Evolutionary conservation across 495 filamentous ascomycete genomes (phyloP), one percentile per base, ranked within the genome.

Genomic region (Penicillium taxi): DNA sequence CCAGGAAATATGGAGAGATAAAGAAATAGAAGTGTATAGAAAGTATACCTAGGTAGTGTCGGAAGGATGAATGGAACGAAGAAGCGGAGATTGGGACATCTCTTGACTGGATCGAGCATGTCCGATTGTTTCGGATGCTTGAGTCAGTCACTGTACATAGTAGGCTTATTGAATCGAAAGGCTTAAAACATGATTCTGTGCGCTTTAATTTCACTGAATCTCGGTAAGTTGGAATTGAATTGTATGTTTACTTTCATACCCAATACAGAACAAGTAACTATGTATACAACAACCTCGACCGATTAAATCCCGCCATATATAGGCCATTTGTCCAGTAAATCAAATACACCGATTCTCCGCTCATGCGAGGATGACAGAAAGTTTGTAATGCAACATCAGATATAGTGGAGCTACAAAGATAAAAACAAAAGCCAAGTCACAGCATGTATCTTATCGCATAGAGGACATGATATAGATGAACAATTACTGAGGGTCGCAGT

Each of bases 401-500:
- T 39, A 33, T 50, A 41, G 37, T 34, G 28, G 37, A 24, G 26
- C 17, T 25, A 48, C 2, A 36, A 14, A 18, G 26, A 37, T 11
- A 26, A 15, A 11, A 6, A 6, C 22, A n/a, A n/a, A n/a, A n/a
- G n/a, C n/a, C n/a, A n/a, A n/a, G n/a, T n/a, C n/a, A n/a, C n/a
- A n/a, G n/a, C n/a, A n/a, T n/a, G n/a, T n/a, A n/a, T n/a, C n/a
- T n/a, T n/a, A n/a, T n/a, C n/a, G n/a, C n/a, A n/a, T n/a, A n/a
- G n/a, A n/a, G n/a, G n/a, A n/a, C n/a, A n/a, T n/a, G n/a, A n/a
- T n/a, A n/a, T n/a, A n/a, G n/a, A 25, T 6, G 19, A 16, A 11
- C 19, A 22, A 41, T 51, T 26, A 59, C 32, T 52, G 55, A 30
- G 57, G 53, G 54, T 81, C 75, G 48, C 78, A 82, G 53, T 81